These are phyloP conservation scores for Agrocybe praecox DNA, from an alignment of 768 basidiomycete genomes.

Conservation along the genomic window DNA sequence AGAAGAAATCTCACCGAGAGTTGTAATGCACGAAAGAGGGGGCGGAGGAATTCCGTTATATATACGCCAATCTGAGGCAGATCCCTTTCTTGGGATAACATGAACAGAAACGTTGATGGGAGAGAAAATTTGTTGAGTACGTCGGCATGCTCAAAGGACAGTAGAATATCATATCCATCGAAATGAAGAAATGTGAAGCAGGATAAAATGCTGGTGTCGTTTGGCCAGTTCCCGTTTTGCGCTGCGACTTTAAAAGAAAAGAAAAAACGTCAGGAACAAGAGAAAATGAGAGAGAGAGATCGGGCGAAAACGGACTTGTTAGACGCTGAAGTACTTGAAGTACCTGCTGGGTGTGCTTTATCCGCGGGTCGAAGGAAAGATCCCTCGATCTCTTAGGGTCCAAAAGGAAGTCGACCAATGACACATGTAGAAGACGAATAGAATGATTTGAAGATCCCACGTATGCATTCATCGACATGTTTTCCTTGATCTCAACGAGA, in stretches of 20 bases:
- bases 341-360: background rate
- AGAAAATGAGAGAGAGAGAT: too few species aligned
- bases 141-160: background rate
- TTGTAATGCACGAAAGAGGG: background rate
- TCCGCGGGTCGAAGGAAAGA: background rate
- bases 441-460: background rate
- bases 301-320: background rate
- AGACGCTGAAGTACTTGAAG: background rate
- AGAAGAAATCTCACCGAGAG: background rate
- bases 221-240: background rate
- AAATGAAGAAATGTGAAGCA: background rate
- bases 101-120: background rate
- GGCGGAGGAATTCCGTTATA: background rate
- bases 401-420: background rate
- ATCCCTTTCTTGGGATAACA: background rate
- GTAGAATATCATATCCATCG: background rate
- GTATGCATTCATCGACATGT: background rate
- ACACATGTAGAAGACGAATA: background rate
- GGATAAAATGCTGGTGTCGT: background rate
- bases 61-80: background rate
- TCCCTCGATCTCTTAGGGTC: background rate
- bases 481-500: background rate
- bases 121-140: background rate
- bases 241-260: background rate
- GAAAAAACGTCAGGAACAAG: too few species aligned